Evolutionary conservation across 495 filamentous ascomycete species (phyloP).

Genomic region (Usnea hakonensis): DNA sequence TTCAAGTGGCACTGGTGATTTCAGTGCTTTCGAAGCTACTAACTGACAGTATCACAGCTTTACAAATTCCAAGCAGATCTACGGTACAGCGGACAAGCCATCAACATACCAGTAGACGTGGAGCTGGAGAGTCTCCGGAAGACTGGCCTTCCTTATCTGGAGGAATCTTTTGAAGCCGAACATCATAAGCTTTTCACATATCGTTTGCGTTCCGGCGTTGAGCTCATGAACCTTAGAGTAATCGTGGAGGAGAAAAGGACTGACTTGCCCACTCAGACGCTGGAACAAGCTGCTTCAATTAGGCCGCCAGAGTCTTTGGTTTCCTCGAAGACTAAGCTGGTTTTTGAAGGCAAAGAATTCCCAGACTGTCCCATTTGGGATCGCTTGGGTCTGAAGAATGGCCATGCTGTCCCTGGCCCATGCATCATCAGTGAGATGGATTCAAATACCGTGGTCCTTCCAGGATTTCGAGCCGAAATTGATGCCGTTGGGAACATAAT

Average conservation of each 20-base stretch:
- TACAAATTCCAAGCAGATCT: conserved; percentile 38
- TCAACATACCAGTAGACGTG: conserved; percentile 37
- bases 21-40: neutral
- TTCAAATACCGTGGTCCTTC: conserved; percentile 43
- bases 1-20: neutral
- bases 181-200: conserved; percentile 45
- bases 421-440: conserved; percentile 46
- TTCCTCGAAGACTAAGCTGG: conserved; percentile 30
- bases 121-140: conserved; percentile 18
- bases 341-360: conserved; percentile 33
- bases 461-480: conserved; percentile 38
- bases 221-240: conserved; percentile 42
- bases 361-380: conserved; percentile 38
- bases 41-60: conserved; percentile 17
- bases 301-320: conserved; percentile 25
- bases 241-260: conserved; percentile 36
- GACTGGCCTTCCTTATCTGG: conserved; percentile 31
- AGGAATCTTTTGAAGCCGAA: conserved; percentile 33
- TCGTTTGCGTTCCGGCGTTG: conserved; percentile 36
- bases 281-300: conserved; percentile 24
- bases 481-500: conserved; percentile 41
- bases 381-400: conserved; percentile 34
- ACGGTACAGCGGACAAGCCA: conserved; percentile 42
- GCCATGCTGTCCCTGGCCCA: conserved; percentile 37
- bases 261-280: conserved; percentile 32